These are phyloP conservation scores for Termitomyces sp. DNA, from an alignment of 768 basidiomycete species.

Conservation along the genomic window DNA sequence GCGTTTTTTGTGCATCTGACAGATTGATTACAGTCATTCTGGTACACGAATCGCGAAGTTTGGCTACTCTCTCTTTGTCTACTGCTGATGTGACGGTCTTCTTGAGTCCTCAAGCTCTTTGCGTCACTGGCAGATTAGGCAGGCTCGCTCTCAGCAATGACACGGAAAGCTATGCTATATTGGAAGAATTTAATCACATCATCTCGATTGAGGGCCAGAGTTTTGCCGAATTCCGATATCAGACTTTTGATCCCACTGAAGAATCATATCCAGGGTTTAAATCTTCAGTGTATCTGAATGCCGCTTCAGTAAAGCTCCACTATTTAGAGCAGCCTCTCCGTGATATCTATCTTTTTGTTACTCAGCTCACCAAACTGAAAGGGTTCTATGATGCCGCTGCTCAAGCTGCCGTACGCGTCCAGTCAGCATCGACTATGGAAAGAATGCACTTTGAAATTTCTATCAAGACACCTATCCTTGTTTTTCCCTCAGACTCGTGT, in stretches of 20 bases:
- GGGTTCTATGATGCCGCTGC: constrained; percentile 92
- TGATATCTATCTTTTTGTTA: constrained; percentile 75
- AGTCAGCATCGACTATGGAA: constrained; percentile 88
- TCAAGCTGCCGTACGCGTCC: constrained; percentile 69
- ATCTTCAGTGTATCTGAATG: constrained; percentile 72
- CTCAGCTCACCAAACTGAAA: constrained; percentile 87
- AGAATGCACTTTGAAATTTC: constrained; percentile 90
- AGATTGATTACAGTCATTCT: constrained; percentile 54
- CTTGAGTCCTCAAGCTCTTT: constrained; percentile 65
- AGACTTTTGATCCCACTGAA: constrained; percentile 77
- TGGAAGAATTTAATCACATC: constrained; percentile 74
- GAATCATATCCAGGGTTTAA: constrained; percentile 73
- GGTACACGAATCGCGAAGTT: constrained; percentile 57
- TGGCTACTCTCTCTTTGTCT: constrained; percentile 86
- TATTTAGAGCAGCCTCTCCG: constrained; percentile 91
- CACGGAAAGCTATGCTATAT: constrained; percentile 40
- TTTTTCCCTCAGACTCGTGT: constrained; percentile 71
- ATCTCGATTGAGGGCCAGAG: constrained; percentile 92
- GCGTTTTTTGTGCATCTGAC: background rate
- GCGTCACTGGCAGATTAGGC: constrained; percentile 77
- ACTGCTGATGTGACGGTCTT: constrained; percentile 84
- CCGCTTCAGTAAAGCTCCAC: constrained; percentile 87
- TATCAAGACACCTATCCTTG: constrained; percentile 86
- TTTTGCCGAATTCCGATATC: constrained; percentile 90
- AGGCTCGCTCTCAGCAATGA: constrained; percentile 80